Percentiles rank a stretch among this genome's conserved stretches.
Evolutionary conservation across 176 grass and related monocot species (phyloP).

Genomic region (Musa acuminata): DNA sequence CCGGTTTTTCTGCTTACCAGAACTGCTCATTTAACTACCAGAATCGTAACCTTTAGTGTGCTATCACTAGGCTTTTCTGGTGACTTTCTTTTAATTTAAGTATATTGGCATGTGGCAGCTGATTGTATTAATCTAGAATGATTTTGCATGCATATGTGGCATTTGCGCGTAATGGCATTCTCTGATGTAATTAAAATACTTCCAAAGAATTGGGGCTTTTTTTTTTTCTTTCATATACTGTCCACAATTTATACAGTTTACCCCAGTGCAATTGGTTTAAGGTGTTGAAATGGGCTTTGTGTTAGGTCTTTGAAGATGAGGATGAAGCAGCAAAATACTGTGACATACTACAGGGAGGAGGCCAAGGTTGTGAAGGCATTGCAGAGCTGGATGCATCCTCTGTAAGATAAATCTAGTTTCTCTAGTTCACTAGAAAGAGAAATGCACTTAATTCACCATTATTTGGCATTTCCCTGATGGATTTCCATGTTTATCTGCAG

Average conservation of each 20-base stretch:
- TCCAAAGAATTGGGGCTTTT: background rate
- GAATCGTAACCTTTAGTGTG: too few species aligned
- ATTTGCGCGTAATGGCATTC: background rate
- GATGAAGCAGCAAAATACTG: slow-evolving; percentile 77
- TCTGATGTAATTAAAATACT: background rate
- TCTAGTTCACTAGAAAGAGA: background rate
- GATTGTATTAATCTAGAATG: background rate
- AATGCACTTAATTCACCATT: background rate
- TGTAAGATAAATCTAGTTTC: slow-evolving; percentile 29
- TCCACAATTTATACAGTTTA: background rate
- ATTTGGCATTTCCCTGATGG: background rate
- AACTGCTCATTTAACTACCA: too few species aligned
- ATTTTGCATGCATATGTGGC: background rate
- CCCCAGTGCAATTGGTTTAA: background rate
- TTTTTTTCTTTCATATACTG: background rate
- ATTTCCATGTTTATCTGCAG: slow-evolving; percentile 9
- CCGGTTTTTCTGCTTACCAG: too few species aligned
- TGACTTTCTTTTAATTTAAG: too few species aligned
- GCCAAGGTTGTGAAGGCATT: slow-evolving; percentile 88
- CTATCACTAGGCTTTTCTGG: too few species aligned
- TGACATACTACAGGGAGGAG: slow-evolving; percentile 67
- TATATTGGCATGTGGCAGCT: too few species aligned
- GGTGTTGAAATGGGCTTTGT: background rate
- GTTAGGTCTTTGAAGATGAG: slow-evolving; percentile 85
- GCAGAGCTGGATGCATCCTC: slow-evolving; percentile 93